Percentiles rank a stretch among this genome's conserved stretches.
Conservation (phyloP, 495 filamentous ascomycete genomes). For the Baudoinia panamericana region DNA sequence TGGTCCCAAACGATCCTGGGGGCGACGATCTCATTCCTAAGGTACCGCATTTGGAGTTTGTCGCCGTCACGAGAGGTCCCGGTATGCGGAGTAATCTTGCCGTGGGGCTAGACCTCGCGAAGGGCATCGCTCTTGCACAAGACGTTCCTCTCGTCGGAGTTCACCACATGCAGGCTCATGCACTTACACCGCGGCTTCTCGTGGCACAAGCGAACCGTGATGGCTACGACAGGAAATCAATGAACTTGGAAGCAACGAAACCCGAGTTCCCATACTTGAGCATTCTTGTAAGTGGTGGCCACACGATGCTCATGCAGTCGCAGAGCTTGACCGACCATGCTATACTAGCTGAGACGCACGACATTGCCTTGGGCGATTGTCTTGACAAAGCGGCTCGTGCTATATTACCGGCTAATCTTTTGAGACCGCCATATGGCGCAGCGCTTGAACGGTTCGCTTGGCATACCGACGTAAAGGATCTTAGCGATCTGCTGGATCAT, state of each 20-base stretch:
- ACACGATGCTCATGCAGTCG: constrained; percentile 74
- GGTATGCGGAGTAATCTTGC: constrained; percentile 69
- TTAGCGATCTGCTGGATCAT: too few species aligned
- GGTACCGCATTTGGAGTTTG: constrained; percentile 52
- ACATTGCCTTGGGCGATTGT: constrained; percentile 73
- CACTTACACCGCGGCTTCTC: constrained; percentile 74
- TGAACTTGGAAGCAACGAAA: constrained; percentile 4
- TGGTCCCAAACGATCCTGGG: too few species aligned
- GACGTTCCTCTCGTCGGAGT: constrained; percentile 69
- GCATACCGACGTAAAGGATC: constrained; percentile 27
- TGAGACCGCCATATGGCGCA: constrained; percentile 49
- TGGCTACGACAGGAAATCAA: background rate
- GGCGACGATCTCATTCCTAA: too few species aligned
- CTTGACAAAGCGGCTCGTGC: constrained; percentile 73
- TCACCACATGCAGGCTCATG: constrained; percentile 95
- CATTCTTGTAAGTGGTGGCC: constrained; percentile 83
- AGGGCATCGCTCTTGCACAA: constrained; percentile 76
- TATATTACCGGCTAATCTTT: constrained; percentile 45
- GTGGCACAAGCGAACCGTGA: constrained; percentile 30
- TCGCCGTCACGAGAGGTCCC: constrained; percentile 77
- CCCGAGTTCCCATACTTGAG: constrained; percentile 71
- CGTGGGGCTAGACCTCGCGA: constrained; percentile 69
- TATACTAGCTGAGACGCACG: constrained; percentile 53
- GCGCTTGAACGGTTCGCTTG: constrained; percentile 70
- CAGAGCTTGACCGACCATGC: constrained; percentile 48